These are phyloP conservation scores for Carallia pectinifolia DNA, from an alignment of 345 rosid species.

Conservation along the genomic window DNA sequence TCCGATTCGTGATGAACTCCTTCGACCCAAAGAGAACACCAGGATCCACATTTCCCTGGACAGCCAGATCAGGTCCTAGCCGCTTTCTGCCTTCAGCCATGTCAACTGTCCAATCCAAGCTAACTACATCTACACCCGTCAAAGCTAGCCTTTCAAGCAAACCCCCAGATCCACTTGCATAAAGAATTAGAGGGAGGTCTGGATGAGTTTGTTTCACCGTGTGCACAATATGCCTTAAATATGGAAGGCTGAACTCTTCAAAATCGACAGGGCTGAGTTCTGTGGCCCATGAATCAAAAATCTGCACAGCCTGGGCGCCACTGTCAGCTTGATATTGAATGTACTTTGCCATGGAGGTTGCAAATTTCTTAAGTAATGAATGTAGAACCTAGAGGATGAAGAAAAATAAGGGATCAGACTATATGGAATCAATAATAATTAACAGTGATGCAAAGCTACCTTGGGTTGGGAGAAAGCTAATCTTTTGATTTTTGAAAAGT, in stretches of 20 bases:
- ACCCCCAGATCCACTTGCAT: conserved; percentile 96
- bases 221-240: conserved; percentile 80
- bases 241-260: conserved; percentile 88
- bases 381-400: conserved; percentile 59
- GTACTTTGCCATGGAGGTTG: conserved; percentile 86
- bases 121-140: conserved; percentile 91
- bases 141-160: conserved; percentile 80
- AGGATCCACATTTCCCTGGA: conserved; percentile 95
- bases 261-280: conserved; percentile 96
- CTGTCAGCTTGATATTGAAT: conserved; percentile 75
- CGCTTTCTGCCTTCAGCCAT: conserved; percentile 96
- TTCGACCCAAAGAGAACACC: conserved; percentile 90
- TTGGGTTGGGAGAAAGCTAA: conserved; percentile 92
- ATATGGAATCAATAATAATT: background rate
- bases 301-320: conserved; percentile 98
- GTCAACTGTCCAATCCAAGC: conserved; percentile 98
- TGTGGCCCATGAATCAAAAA: conserved; percentile 97
- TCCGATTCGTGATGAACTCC: conserved; percentile 79
- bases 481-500: conserved; percentile 78
- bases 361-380: conserved; percentile 74
- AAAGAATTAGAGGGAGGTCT: conserved; percentile 77
- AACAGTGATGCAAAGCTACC: conserved; percentile 33
- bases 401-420: background rate
- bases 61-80: conserved; percentile 69
- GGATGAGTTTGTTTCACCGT: conserved; percentile 86